A percentile compares a stretch with the other conserved stretches of the same genome.
Evolutionary conservation across 1,284 basidiomycete species (phyloP).

Genomic region (Irpex sp.): DNA sequence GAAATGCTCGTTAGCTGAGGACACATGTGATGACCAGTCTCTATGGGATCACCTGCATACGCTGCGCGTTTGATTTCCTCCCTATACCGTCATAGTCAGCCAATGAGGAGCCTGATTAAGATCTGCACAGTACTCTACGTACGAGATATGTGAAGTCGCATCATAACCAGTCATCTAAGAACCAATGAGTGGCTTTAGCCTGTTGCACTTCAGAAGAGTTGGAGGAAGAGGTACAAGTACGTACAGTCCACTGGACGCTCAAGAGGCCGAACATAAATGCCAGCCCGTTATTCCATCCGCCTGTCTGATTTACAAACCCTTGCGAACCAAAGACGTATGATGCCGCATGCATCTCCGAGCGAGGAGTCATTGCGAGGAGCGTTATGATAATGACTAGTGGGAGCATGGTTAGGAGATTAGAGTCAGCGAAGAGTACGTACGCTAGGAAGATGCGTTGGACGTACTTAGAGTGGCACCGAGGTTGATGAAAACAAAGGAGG

Average conservation of each 20-base stretch:
- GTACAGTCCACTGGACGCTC: conserved; percentile 87
- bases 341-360: conserved; percentile 75
- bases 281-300: conserved; percentile 76
- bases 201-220: too few relatives aligned
- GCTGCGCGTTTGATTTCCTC: conserved; percentile 90
- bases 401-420: not conserved
- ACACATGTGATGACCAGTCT: not conserved
- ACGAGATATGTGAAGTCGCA: conserved; percentile 86
- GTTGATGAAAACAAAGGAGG: conserved; percentile 84
- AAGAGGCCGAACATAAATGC: conserved; percentile 86
- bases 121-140: conserved; percentile 24
- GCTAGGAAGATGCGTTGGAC: conserved; percentile 15
- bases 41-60: conserved; percentile 56
- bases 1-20: not conserved
- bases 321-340: conserved; percentile 74
- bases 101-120: not conserved
- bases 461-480: conserved; percentile 64
- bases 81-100: conserved; percentile 26
- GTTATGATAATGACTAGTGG: conserved; percentile 75
- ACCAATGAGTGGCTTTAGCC: too few relatives aligned
- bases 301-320: conserved; percentile 69
- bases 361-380: conserved; percentile 73
- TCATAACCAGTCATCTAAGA: conserved; percentile 46
- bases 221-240: conserved; percentile 16
- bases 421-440: not conserved